Evolutionary conservation across 306 rosid genomes (phyloP), one percentile per base, ranked within the genome.

Genomic region (Cyamopsis tetragonoloba): DNA sequence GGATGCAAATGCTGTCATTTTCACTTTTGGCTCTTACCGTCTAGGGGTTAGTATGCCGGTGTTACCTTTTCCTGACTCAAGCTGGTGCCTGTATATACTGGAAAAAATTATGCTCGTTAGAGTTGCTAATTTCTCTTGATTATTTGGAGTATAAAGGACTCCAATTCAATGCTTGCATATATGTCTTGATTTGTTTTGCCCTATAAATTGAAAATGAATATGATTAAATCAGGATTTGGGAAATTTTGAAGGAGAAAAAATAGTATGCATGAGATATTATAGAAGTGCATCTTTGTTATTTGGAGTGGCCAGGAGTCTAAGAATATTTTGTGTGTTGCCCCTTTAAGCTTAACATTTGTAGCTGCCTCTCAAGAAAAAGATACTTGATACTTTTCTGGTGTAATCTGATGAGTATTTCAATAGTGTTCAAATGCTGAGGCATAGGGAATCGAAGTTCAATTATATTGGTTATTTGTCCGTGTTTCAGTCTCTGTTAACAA

Each of bases 1-100:
- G 85, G 95, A 88, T 11, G 96, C 96, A 31, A 93, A 90, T 68
- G 97, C 97, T n/a, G 78, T 82, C 58, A 90, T 93, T 78, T 81
- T 86, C 60, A 93, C 99, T 12, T 93, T 93, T 58, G 99, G 99
- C 12, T 93, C 99, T 32, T 93, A 86, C 53, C 75, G 95, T 20
- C 83, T 90, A 5, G 99, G 99, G 88, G 99, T 93, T 60, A 83
- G 95, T 68, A 19, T 56, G 28, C 22, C 35, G 3, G 31, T 50
- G 54, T 57, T 6, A 12, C 58, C 22, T 39, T 62, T 26, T 63
- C 4, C 19, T 57, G 38, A 12, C 9, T 18, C 10, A 6, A 44
- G 57, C 44, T 62, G 35, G 42, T 63, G 48, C 66, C 58, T 77
- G 32, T 24, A 42, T 62, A 6, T 38, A 7, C 53, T 55, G 57